Base-by-base conservation (phyloP, 2,329 filamentous ascomycete genomes). In the Fonsecaea pedrosoi region DNA sequence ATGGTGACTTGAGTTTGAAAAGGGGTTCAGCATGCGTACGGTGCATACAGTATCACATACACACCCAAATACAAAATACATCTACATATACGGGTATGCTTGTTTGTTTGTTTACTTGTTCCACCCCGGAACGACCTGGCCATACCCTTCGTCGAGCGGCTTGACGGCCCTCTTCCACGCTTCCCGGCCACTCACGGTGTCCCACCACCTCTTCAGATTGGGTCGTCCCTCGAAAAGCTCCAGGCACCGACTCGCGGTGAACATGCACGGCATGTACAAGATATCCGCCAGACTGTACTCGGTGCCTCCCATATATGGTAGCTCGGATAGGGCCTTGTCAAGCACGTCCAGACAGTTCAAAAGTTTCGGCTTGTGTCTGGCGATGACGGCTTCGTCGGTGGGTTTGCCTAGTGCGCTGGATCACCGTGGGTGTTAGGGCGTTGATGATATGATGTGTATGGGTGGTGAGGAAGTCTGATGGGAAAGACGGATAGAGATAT, bases 261-360 rank as follows among this genome's bases (percentile, higher is more conserved):
- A 53, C 9, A 64, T 34, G 45, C 54, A 37, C n/a, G 62, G 62
- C 62, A 64, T 64, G 54, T 64, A 64, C 18, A 50, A 13, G 21
- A 64, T 59, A 10, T 64, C 62, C 8, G 59, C 54, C 13, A 64
- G 54, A 8, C 54, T 58, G 42, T 58, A 64, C 32, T 64, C 54
- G 9, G 21, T 30, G 2, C 54, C 62, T 21, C 62, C 62, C 40
- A 64, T 45, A 32, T 53, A 64, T 5, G 53, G n/a, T 34, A 35
- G 59, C 54, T 37, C 40, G 7, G 54, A 48, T 12, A 64, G 15
- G 7, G 38, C 30, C 54, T 64, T 64, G 42, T 64, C 54, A 25
- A 64, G 45, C 30, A 38, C 62, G 15, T 64, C 62, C 10, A 64
- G 42, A 6, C 62, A 59, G 7, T 25, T 30, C 7, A 35, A 10